Conservation (phyloP, 2,329 filamentous ascomycete genomes). For the Paraphoma sp. region DNA sequence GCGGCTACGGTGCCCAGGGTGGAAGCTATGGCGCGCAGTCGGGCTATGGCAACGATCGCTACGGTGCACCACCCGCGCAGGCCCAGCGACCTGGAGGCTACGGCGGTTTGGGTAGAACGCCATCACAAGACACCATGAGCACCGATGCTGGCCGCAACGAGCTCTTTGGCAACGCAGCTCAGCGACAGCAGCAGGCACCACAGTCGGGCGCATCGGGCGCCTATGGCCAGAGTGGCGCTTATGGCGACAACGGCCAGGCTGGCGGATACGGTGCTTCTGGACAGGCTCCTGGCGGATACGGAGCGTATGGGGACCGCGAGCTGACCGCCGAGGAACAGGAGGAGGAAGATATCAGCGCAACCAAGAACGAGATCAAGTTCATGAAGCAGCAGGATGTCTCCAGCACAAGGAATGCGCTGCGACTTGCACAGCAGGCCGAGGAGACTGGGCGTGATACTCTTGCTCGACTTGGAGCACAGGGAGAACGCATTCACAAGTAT, state of each 20-base stretch:
- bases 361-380: slow-evolving; percentile 76
- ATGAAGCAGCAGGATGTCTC: slow-evolving; percentile 76
- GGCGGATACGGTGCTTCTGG: slow-evolving; percentile 34
- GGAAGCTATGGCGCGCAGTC: slow-evolving; percentile 37
- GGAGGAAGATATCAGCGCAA: slow-evolving; percentile 73
- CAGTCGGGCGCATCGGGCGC: slow-evolving; percentile 36
- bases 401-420: slow-evolving; percentile 70
- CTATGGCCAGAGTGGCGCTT: slow-evolving; percentile 32
- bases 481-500: slow-evolving; percentile 45
- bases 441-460: slow-evolving; percentile 66
- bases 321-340: slow-evolving; percentile 81
- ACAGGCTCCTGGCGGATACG: slow-evolving; percentile 47
- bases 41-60: slow-evolving; percentile 58
- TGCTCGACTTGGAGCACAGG: slow-evolving; percentile 39
- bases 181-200: slow-evolving; percentile 53
- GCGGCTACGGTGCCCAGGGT: slow-evolving; percentile 36
- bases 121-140: slow-evolving; percentile 52
- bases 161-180: slow-evolving; percentile 66
- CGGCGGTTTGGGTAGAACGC: slow-evolving; percentile 41
- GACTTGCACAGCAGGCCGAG: slow-evolving; percentile 70
- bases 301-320: slow-evolving; percentile 71
- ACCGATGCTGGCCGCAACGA: slow-evolving; percentile 66
- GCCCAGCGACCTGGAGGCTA: slow-evolving; percentile 46
- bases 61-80: slow-evolving; percentile 47
- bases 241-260: slow-evolving; percentile 23